phyloP scores from a whole-genome alignment of 352 stramenopile genomes.

The Globisporangium uncinulatum region DNA sequence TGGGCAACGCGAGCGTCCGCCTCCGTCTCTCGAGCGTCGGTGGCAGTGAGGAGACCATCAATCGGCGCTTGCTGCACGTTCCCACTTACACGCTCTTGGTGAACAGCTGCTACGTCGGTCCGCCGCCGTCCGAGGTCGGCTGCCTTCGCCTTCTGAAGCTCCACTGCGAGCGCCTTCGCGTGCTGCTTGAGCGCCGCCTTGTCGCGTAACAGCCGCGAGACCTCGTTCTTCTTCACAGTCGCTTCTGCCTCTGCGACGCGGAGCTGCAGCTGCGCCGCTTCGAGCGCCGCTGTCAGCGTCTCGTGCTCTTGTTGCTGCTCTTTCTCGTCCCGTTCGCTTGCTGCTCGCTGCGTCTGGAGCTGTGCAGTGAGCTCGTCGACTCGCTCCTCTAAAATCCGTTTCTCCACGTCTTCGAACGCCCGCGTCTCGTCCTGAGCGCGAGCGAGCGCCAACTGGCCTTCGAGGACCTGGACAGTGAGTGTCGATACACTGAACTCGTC shows the following conservation, averaged over 20 bases:
- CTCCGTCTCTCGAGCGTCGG: not conserved
- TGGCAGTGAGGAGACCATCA: not conserved
- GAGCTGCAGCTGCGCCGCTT: conserved; percentile 9
- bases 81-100: conserved; percentile 12
- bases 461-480: conserved; percentile 22
- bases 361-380: conserved; percentile 26
- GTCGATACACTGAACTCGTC: conserved; percentile 24
- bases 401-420: conserved; percentile 16
- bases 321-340: too few species aligned
- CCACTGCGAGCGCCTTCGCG: conserved; percentile 10
- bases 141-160: not conserved
- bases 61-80: conserved; percentile 2
- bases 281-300: conserved; percentile 2
- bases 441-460: conserved; percentile 14
- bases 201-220: conserved; percentile 15
- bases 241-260: conserved; percentile 13
- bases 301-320: too few species aligned
- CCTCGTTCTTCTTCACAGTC: conserved; percentile 28
- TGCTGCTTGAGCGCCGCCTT: conserved; percentile 33
- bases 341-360: conserved; percentile 16
- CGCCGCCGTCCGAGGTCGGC: too few species aligned
- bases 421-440: conserved; percentile 18
- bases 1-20: conserved; percentile 9
- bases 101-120: conserved; percentile 20
- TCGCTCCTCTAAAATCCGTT: conserved; percentile 17